Base-by-base conservation (phyloP, 2,329 filamentous ascomycete genomes). In the Phyllachora maydis region DNA sequence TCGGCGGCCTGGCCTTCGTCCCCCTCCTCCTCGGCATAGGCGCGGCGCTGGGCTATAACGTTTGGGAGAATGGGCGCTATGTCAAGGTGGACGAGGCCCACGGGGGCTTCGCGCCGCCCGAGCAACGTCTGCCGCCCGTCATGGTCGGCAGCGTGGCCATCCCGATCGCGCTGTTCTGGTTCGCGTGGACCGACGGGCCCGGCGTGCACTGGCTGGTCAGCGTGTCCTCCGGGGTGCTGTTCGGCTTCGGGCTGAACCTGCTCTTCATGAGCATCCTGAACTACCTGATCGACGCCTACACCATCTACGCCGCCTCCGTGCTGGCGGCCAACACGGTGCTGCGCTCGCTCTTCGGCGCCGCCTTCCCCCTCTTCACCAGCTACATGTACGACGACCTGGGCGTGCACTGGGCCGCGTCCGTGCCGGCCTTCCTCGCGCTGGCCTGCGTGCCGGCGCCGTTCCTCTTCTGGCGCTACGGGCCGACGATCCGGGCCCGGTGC, bases 391-490 rank as follows among this genome's bases (percentile, higher is more conserved):
- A 39, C 9, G 37, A 36, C 10, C 39, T 53, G 3, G 56, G 61
- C 12, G 59, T 64, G 22, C 60, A 66, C 36, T 67, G 64, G 64
- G 64, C 58, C 0, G 54, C 50, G 4, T 52, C 51, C 0, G 47
- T 68, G 6, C 63, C 61, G 1, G 65, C 53, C 0, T 68, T 69
- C 43, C 46, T 68, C 3, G 57, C 61, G 1, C 35, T 66, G 4
- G 47, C 47, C 4, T 67, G 62, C 35, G 49, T 66, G 2, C 73
- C 75, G 0, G 69, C 75, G 37, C 74, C 75, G 0, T 74, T 76
- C 43, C 42, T 82, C 5, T 76, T 82, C 45, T 75, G 76, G 51
- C 69, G 63, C 34, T 78, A 77, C 40, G 75, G 74, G 19, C 47
- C 45, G 5, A 11, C 30, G 15, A 72, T 81, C 35, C 59, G 74